Evolutionary conservation across 2,329 filamentous ascomycete genomes (phyloP).

Genomic region (Apiospora pterosperma): DNA sequence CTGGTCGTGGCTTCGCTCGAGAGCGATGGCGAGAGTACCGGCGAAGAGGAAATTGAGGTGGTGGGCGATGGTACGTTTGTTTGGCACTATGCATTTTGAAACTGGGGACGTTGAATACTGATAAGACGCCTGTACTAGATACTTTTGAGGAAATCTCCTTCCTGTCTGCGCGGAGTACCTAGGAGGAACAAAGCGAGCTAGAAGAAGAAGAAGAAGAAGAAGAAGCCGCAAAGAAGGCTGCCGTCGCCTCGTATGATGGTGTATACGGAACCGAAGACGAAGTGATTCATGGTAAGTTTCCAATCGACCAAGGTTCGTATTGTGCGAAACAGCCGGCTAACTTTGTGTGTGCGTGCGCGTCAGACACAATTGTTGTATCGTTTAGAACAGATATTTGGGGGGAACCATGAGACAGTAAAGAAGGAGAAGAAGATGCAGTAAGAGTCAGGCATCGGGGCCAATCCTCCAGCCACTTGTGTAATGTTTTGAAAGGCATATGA

Average conservation of each 20-base stretch:
- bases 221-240: neutral
- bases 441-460: neutral
- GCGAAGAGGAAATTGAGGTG: constrained; percentile 9
- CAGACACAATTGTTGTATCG: neutral
- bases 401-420: neutral
- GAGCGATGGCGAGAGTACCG: constrained; percentile 5
- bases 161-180: constrained; percentile 8
- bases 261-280: neutral
- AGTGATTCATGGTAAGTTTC: neutral
- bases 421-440: neutral
- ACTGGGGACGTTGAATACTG: neutral
- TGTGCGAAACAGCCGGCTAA: neutral
- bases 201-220: neutral
- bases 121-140: neutral
- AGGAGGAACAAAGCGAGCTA: constrained; percentile 2
- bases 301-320: neutral
- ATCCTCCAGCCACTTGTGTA: neutral
- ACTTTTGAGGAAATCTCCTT: constrained; percentile 4
- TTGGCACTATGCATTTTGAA: no score
- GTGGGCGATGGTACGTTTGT: constrained; percentile 9
- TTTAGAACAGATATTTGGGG: neutral
- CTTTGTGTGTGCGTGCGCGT: neutral
- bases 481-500: neutral
- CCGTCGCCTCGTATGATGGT: neutral
- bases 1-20: constrained; percentile 23